Conservation (phyloP, 768 basidiomycete genomes). For the Pleurotus djamor region DNA sequence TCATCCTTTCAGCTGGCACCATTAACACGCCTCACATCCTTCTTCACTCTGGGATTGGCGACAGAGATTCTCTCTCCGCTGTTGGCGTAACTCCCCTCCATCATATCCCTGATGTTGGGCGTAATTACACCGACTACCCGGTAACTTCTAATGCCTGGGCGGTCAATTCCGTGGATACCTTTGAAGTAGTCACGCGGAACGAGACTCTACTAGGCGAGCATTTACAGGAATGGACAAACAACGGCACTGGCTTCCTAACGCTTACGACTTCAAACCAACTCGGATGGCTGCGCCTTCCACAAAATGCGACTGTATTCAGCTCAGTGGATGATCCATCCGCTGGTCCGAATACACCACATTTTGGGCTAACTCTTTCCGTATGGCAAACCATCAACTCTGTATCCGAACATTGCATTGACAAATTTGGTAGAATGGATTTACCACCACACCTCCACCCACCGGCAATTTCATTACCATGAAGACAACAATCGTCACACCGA, state of each 20-base stretch:
- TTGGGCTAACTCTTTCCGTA: conserved; percentile 30
- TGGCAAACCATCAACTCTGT: no score
- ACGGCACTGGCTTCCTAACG: conserved; percentile 16
- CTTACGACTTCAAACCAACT: conserved; percentile 8
- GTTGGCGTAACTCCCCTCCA: conserved; percentile 14
- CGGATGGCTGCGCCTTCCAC: conserved; percentile 20
- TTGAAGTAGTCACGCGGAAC: conserved; percentile 11
- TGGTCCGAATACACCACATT: conserved; percentile 31
- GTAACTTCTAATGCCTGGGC: not conserved
- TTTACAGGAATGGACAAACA: conserved; percentile 15
- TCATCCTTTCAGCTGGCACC: conserved; percentile 26
- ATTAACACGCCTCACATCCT: conserved; percentile 22
- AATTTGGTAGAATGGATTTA: not conserved
- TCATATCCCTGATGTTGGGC: conserved; percentile 18
- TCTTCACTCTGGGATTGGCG: conserved; percentile 23
- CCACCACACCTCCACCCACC: conserved; percentile 8
- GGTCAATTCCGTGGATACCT: conserved; percentile 13
- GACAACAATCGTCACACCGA: conserved; percentile 25
- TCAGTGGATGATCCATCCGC: conserved; percentile 28
- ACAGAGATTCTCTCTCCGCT: not conserved
- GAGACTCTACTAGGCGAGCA: conserved; percentile 8
- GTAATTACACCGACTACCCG: conserved; percentile 24
- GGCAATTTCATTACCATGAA: conserved; percentile 14
- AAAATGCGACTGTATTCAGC: conserved; percentile 24
- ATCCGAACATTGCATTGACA: not conserved